These are phyloP conservation scores for Pseudopithomyces chartarum DNA, from an alignment of 2,329 filamentous ascomycete genomes.

Conservation along the genomic window DNA sequence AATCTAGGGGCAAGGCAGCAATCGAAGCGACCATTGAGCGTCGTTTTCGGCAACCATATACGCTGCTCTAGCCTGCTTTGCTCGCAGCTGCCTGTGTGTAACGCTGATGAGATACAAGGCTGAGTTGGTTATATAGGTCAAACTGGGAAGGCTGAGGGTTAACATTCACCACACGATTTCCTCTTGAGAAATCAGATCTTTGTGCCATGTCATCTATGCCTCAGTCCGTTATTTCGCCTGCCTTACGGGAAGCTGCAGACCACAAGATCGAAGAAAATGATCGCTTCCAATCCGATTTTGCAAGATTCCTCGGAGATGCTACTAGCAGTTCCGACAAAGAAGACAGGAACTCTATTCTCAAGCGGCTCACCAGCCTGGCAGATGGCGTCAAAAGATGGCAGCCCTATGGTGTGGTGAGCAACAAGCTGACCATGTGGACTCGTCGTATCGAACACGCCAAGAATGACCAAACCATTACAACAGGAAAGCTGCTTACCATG, in stretches of 20 bases:
- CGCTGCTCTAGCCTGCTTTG: neutral
- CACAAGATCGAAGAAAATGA: constrained; percentile 61
- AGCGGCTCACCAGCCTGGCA: constrained; percentile 43
- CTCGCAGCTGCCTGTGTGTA: neutral
- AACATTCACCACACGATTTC: neutral
- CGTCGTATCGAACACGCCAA: constrained; percentile 59
- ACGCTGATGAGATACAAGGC: neutral
- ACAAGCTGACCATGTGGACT: constrained; percentile 51
- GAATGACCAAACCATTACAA: constrained; percentile 59
- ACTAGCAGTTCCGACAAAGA: constrained; percentile 30
- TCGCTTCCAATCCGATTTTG: constrained; percentile 57
- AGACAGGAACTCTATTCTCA: constrained; percentile 25
- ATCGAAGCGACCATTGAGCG: neutral
- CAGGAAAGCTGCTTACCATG: constrained; percentile 52
- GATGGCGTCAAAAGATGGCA: constrained; percentile 44
- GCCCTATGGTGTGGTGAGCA: constrained; percentile 34
- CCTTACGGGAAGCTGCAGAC: constrained; percentile 27
- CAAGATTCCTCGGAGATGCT: constrained; percentile 49
- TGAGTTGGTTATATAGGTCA: neutral
- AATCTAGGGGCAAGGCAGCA: constrained; percentile 1
- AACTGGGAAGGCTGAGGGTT: too few species aligned
- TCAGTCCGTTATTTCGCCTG: constrained; percentile 20
- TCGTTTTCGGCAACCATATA: neutral
- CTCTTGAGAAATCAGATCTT: neutral
- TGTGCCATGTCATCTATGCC: constrained; percentile 13